phyloP scores from a whole-genome alignment of 176 grass and related monocot genomes.

The Hsuehochloa calcarea region DNA sequence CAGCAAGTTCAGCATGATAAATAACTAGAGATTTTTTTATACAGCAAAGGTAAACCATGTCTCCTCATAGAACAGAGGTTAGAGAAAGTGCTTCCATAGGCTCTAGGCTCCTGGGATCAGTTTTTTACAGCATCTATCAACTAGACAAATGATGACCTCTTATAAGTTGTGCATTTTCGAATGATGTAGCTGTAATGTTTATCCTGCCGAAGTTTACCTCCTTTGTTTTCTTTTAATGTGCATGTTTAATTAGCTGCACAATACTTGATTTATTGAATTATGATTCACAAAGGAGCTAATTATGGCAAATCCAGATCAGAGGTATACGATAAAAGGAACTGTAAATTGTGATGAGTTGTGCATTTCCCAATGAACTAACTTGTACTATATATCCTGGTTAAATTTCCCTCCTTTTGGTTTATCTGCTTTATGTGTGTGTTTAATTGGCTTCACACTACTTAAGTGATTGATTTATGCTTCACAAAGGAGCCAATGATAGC shows the following conservation, averaged over 20 bases:
- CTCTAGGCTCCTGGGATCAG: background rate
- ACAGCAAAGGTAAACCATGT: too few species aligned
- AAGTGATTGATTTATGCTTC: background rate
- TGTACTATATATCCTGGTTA: background rate
- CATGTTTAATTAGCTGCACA: background rate
- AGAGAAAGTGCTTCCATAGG: too few species aligned
- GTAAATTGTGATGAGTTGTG: background rate
- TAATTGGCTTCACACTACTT: background rate
- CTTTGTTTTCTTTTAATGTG: background rate
- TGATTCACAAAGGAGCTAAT: background rate
- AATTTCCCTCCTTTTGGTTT: background rate
- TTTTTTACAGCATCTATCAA: conserved; percentile 1
- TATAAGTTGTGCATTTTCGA: background rate
- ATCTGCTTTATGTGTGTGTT: background rate
- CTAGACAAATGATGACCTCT: background rate
- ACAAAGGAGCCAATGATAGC: background rate
- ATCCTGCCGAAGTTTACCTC: background rate
- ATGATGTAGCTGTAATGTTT: background rate
- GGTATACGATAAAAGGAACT: too few species aligned
- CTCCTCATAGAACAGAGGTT: too few species aligned
- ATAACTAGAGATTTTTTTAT: too few species aligned
- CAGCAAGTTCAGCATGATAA: background rate
- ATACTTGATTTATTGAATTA: background rate
- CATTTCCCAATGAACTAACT: background rate
- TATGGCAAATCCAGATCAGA: background rate